phyloP scores from a whole-genome alignment of 2,329 filamentous ascomycete species.

The Sclerotinia trifoliorum region DNA sequence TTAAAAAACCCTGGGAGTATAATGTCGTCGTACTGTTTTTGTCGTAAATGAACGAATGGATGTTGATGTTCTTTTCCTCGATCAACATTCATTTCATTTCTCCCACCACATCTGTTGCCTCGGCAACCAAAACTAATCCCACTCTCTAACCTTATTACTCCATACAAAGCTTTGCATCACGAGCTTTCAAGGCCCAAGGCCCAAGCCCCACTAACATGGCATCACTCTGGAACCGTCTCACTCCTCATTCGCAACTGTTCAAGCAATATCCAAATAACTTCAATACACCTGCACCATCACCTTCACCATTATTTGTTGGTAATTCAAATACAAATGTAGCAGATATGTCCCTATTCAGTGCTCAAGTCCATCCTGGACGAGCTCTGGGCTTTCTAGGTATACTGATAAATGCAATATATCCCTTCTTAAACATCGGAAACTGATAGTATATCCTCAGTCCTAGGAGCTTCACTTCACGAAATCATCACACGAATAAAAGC shows the following conservation, averaged over 20 bases:
- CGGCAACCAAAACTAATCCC: slow-evolving; percentile 12
- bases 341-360: slow-evolving; percentile 50
- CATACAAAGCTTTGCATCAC: background rate
- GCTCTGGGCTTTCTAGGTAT: slow-evolving; percentile 46
- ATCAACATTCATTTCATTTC: slow-evolving; percentile 8
- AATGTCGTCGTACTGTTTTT: background rate
- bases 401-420: slow-evolving; percentile 38
- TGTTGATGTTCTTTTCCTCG: slow-evolving; percentile 14
- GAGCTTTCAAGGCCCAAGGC: slow-evolving; percentile 11
- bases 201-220: slow-evolving; percentile 22
- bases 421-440: slow-evolving; percentile 13
- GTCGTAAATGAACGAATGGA: background rate
- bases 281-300: background rate
- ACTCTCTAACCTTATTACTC: background rate
- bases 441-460: slow-evolving; percentile 52
- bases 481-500: slow-evolving; percentile 84
- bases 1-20: background rate
- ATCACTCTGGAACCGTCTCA: slow-evolving; percentile 12
- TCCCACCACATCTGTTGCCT: slow-evolving; percentile 1
- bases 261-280: background rate
- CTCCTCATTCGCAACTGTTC: background rate
- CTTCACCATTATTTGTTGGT: background rate
- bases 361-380: slow-evolving; percentile 66
- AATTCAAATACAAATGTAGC: slow-evolving; percentile 29
- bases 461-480: slow-evolving; percentile 90